Percentiles rank a stretch among this genome's conserved stretches.
Conservation (phyloP, 108 stramenopile species). For the Cyclotella cryptica region DNA sequence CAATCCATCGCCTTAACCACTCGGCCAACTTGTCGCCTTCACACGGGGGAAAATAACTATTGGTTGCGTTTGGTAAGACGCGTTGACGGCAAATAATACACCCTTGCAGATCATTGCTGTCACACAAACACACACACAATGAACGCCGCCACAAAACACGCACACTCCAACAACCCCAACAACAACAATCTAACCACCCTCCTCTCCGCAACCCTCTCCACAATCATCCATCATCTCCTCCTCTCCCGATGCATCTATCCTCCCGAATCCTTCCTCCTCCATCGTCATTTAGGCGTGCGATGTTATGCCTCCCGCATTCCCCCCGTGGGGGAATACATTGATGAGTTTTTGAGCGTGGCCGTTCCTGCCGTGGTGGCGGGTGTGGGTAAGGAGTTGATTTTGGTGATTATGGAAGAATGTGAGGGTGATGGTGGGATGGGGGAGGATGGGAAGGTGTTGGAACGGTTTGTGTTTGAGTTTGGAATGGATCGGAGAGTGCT, state of each 20-base stretch:
- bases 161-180: conserved; percentile 12
- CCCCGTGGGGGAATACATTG: conserved; percentile 44
- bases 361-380: conserved; percentile 41
- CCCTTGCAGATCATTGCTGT: too few relatives aligned
- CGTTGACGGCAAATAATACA: too few relatives aligned
- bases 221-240: conserved; percentile 55
- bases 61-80: too few relatives aligned
- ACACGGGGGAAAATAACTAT: too few relatives aligned
- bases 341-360: conserved; percentile 49
- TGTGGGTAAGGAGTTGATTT: conserved; percentile 24
- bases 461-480: conserved; percentile 54
- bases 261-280: conserved; percentile 44
- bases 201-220: conserved; percentile 42
- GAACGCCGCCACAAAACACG: conserved; percentile 3
- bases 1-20: conserved; percentile 95
- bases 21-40: conserved; percentile 85
- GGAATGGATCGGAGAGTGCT: conserved; percentile 27
- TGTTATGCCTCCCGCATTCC: conserved; percentile 53
- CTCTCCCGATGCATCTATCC: conserved; percentile 55
- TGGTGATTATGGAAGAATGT: conserved; percentile 57
- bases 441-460: conserved; percentile 36
- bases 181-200: conserved; percentile 24
- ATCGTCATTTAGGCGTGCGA: conserved; percentile 50
- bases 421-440: neutral
- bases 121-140: conserved; percentile 21